A percentile compares a stretch with the other conserved stretches of the same genome.
These are phyloP conservation scores for Lactifluus subvellereus DNA, from an alignment of 768 basidiomycete species.

Conservation along the genomic window DNA sequence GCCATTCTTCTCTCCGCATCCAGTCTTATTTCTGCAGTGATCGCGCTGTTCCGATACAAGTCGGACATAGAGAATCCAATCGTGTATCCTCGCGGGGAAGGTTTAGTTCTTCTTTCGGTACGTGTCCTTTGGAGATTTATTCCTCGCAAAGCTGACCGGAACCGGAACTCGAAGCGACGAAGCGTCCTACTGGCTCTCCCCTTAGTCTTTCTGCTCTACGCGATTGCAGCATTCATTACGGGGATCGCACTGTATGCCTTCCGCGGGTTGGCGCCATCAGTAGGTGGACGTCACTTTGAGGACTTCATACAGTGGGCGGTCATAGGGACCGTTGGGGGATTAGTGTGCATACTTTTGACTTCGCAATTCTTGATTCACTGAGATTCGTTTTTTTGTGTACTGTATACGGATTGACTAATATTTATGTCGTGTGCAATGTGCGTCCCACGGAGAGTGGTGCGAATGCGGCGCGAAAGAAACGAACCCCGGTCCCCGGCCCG, in stretches of 20 bases:
- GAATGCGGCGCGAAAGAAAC: too few relatives aligned
- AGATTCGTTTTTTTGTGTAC: background rate
- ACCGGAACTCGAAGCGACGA: slow-evolving; percentile 39
- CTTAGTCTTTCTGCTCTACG: slow-evolving; percentile 66
- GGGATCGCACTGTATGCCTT: slow-evolving; percentile 64
- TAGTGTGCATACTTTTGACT: slow-evolving; percentile 56
- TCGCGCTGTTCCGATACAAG: slow-evolving; percentile 67
- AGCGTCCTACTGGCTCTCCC: slow-evolving; percentile 67
- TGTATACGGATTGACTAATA: background rate
- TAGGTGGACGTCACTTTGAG: slow-evolving; percentile 42
- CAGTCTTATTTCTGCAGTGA: slow-evolving; percentile 62
- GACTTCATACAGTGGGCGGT: slow-evolving; percentile 60
- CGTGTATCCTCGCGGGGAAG: slow-evolving; percentile 43
- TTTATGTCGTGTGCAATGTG: too few relatives aligned
- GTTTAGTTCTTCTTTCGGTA: slow-evolving; percentile 51
- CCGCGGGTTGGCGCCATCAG: slow-evolving; percentile 42
- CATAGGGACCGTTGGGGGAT: slow-evolving; percentile 55
- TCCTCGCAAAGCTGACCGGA: slow-evolving; percentile 13
- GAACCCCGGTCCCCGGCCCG: too few relatives aligned
- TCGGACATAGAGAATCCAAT: slow-evolving; percentile 51
- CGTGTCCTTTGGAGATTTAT: slow-evolving; percentile 23
- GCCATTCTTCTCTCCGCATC: slow-evolving; percentile 63
- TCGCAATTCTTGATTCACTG: slow-evolving; percentile 33
- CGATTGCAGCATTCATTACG: slow-evolving; percentile 60
- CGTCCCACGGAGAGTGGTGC: too few relatives aligned